These are phyloP conservation scores for Diphasiastrum complanatum DNA, from an alignment of 83 land plant species.

Conservation along the genomic window DNA sequence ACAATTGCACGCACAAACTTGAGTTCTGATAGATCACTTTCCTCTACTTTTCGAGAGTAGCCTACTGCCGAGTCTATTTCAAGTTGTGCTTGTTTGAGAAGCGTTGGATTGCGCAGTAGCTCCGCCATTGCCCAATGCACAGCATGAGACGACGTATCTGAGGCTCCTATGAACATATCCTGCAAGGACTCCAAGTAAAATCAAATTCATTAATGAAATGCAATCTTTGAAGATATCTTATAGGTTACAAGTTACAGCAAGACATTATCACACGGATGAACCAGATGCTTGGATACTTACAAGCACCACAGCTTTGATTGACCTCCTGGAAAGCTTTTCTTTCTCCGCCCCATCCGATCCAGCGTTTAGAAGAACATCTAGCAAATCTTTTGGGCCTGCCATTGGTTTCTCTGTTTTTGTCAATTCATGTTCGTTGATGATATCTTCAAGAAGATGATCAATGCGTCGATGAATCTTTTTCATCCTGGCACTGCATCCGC, in stretches of 20 bases:
- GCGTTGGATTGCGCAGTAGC: slow-evolving; percentile 23
- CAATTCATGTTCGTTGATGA: background rate
- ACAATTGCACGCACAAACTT: slow-evolving; percentile 20
- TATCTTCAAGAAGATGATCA: background rate
- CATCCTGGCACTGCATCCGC: background rate
- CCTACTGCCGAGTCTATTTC: slow-evolving; percentile 18
- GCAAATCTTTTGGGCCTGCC: too few relatives aligned
- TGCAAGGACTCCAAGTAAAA: background rate
- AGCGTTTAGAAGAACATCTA: too few relatives aligned
- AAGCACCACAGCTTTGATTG: too few relatives aligned
- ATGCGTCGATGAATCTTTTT: background rate
- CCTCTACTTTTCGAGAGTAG: slow-evolving; percentile 12
- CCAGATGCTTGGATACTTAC: too few relatives aligned
- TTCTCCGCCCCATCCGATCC: too few relatives aligned
- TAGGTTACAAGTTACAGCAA: background rate
- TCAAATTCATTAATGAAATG: background rate
- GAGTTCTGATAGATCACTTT: slow-evolving; percentile 21
- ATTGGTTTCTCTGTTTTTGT: too few relatives aligned
- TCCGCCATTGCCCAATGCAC: slow-evolving; percentile 33
- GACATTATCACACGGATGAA: too few relatives aligned
- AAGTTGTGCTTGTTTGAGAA: slow-evolving; percentile 14
- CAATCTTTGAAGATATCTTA: background rate
- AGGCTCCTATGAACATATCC: slow-evolving; percentile 27
- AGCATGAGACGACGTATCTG: slow-evolving; percentile 15
- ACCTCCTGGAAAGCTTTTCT: too few relatives aligned